phyloP scores from a whole-genome alignment of 352 stramenopile genomes.

The Pythium oligandrum region DNA sequence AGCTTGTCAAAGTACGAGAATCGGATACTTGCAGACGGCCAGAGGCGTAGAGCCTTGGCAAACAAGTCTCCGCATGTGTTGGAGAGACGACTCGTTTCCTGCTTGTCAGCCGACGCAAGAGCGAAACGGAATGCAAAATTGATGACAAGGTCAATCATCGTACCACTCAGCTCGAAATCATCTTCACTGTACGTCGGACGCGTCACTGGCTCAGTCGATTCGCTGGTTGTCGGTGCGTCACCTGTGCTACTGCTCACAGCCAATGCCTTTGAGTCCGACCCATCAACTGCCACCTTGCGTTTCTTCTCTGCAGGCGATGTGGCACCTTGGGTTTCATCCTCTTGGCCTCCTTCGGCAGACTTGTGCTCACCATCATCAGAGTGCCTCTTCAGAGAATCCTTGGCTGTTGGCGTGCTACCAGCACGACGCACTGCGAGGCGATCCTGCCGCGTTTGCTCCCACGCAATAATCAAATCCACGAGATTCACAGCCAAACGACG shows the following conservation, averaged over 20 bases:
- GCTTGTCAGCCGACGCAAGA: slow-evolving; percentile 84
- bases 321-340: no score
- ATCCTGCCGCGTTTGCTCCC: slow-evolving; percentile 88
- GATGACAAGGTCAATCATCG: slow-evolving; percentile 90
- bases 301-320: slow-evolving; percentile 6
- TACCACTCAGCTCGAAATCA: slow-evolving; percentile 81
- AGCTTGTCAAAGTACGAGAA: slow-evolving; percentile 91
- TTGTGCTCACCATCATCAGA: not conserved
- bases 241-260: not conserved
- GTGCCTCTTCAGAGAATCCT: not conserved
- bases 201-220: not conserved
- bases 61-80: slow-evolving; percentile 87
- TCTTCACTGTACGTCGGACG: slow-evolving; percentile 49
- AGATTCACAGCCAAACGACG: slow-evolving; percentile 91
- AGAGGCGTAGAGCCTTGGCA: slow-evolving; percentile 80
- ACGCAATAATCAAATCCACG: slow-evolving; percentile 95
- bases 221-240: not conserved
- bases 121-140: slow-evolving; percentile 90
- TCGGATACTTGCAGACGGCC: slow-evolving; percentile 80
- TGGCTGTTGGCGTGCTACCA: not conserved
- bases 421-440: slow-evolving; percentile 27
- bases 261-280: slow-evolving; percentile 2
- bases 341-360: not conserved
- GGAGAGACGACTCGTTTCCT: slow-evolving; percentile 83
- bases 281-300: slow-evolving; percentile 2